Base-by-base conservation (phyloP, 257 asterid species). In the Solanum clarkiae region DNA sequence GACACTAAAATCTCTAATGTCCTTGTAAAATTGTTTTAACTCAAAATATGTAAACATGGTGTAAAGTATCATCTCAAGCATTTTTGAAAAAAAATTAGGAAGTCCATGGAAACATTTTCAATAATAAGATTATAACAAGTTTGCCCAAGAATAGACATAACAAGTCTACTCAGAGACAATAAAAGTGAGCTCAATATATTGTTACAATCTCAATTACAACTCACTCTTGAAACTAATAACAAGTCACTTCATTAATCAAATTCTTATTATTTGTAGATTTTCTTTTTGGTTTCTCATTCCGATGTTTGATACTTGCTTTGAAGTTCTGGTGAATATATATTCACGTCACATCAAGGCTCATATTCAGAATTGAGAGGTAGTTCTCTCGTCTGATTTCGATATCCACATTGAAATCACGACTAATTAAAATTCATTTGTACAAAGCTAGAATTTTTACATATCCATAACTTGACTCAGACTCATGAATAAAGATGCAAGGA, bases 341-440 rank as follows among this genome's bases (percentile, higher is more conserved):
- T 55, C 59, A 15, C 15, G 9, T 54, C 6, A 24, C 20, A 0
- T 4, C 5, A 53, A 6, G 32, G 8, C 8, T 53, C 57, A 49
- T 49, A 2, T 49, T 12, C 1, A 49, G 10, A 7, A 36, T 36
- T 36, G 1, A 0, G n/a, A 57, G 9, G 40, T 36, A 36, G 40
- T 4, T 36, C 3, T 10, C 14, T 9, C 2, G 1, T 2, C 14
- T n/a, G 1, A 10, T 20, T 20, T n/a, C 14, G 0, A 10, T 59
- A 59, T 59, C 3, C 15, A 9, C 1, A n/a, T 0, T n/a, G 7
- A 59, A 59, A 2, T 20, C 29, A 20, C 6, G 29, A 20, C 2
- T 57, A 57, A 20, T 57, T 59, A n/a, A 0, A 59, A 0, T 59
- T 0, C 0, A 2, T n/a, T 1, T 24, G 4, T 26, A n/a, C 29